phyloP scores from a whole-genome alignment of 108 stramenopile genomes.

The Cafeteria roenbergensis region DNA sequence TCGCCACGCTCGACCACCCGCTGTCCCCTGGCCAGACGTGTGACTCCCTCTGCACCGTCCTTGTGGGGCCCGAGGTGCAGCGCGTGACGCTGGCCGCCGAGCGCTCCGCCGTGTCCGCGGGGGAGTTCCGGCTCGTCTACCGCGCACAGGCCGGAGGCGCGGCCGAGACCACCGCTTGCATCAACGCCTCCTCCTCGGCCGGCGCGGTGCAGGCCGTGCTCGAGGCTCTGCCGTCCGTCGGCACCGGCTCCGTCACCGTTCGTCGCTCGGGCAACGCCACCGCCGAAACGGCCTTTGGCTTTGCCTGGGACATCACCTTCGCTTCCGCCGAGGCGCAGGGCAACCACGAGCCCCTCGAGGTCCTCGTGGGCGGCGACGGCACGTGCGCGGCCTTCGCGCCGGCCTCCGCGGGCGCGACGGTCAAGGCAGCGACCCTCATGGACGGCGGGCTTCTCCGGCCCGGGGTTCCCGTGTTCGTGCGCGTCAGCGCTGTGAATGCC shows the following conservation, averaged over 20 bases:
- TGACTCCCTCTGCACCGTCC: no score
- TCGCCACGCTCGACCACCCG: no score
- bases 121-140: no score
- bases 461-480: not conserved
- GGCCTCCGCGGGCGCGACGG: no score
- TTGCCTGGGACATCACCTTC: not conserved
- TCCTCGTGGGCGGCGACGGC: not conserved
- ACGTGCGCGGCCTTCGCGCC: not conserved
- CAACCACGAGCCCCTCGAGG: no score
- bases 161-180: not conserved
- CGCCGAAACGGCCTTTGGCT: not conserved
- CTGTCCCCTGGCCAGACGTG: no score
- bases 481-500: slow-evolving; percentile 20
- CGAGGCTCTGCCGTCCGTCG: not conserved
- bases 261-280: not conserved
- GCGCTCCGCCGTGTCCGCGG: no score
- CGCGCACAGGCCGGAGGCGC: no score
- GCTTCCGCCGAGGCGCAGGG: not conserved
- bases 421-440: not conserved
- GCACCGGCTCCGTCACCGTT: not conserved
- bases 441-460: not conserved
- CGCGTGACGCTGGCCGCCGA: no score
- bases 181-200: not conserved
- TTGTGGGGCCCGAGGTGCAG: no score
- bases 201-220: not conserved